phyloP scores from a whole-genome alignment of 2,329 filamentous ascomycete species.

The Penicillium sp. region DNA sequence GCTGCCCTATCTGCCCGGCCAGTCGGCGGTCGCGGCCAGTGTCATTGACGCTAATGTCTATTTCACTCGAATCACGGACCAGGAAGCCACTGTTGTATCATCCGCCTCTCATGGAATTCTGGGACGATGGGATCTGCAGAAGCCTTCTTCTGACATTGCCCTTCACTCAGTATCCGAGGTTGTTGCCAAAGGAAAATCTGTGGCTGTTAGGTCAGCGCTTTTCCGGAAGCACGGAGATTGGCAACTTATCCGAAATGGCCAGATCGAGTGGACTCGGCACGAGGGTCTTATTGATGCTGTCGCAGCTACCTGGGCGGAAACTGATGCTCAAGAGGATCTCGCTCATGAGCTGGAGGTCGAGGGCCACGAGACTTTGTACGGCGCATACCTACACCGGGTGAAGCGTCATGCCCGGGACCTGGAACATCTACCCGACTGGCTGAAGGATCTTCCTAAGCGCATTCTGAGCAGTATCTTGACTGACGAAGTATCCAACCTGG shows the following conservation, averaged over 20 bases:
- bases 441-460: constrained; percentile 66
- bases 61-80: constrained; percentile 76
- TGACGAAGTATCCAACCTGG: constrained; percentile 52
- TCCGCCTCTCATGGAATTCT: constrained; percentile 75
- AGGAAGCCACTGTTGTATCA: constrained; percentile 71
- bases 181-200: constrained; percentile 67
- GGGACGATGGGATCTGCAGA: constrained; percentile 66
- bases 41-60: constrained; percentile 78
- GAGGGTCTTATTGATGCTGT: constrained; percentile 80
- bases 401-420: constrained; percentile 78
- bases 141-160: constrained; percentile 47
- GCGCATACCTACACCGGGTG: constrained; percentile 85
- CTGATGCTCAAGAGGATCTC: constrained; percentile 69
- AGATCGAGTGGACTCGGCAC: constrained; percentile 72
- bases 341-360: constrained; percentile 81
- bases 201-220: constrained; percentile 74
- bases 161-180: constrained; percentile 78
- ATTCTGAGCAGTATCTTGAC: constrained; percentile 63
- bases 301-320: constrained; percentile 76
- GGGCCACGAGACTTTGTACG: constrained; percentile 73
- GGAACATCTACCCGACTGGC: constrained; percentile 66
- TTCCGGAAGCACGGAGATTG: constrained; percentile 68
- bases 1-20: constrained; percentile 67
- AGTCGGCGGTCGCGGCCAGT: constrained; percentile 75
- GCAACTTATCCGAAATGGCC: constrained; percentile 79